A percentile compares a stretch with the other conserved stretches of the same genome.
Conservation (phyloP, 2,329 filamentous ascomycete species). For the Xylaria sp. region DNA sequence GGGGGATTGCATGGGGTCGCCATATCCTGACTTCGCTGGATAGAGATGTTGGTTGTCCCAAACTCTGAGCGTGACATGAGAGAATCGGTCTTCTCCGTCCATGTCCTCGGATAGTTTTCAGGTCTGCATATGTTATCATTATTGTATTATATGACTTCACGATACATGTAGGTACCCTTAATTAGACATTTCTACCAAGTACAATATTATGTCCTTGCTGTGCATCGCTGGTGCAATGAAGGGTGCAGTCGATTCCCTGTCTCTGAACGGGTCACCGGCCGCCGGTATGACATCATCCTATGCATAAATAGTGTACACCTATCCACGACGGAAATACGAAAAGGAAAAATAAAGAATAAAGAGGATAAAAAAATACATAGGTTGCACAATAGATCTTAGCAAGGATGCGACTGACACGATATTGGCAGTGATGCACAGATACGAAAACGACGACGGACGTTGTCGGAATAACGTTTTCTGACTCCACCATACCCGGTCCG, state of each 20-base stretch:
- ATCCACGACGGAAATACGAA: no score
- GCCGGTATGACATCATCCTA: no score
- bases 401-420: no score
- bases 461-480: slow-evolving; percentile 7
- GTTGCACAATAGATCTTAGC: no score
- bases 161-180: slow-evolving; percentile 3
- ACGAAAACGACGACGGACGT: background rate
- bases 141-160: slow-evolving; percentile 26
- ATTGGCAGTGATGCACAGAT: background rate
- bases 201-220: background rate
- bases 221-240: no score
- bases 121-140: slow-evolving; percentile 9
- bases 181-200: background rate
- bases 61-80: background rate
- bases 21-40: background rate
- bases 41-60: slow-evolving; percentile 11
- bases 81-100: background rate
- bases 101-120: background rate
- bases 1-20: background rate
- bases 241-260: background rate
- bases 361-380: no score
- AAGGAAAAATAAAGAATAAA: no score
- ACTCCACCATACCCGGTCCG: background rate
- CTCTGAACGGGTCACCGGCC: no score
- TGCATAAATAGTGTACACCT: no score